Percentiles rank a stretch among this genome's conserved stretches.
These are phyloP conservation scores for Penicillium palitans DNA, from an alignment of 2,329 filamentous ascomycete genomes.

Conservation along the genomic window DNA sequence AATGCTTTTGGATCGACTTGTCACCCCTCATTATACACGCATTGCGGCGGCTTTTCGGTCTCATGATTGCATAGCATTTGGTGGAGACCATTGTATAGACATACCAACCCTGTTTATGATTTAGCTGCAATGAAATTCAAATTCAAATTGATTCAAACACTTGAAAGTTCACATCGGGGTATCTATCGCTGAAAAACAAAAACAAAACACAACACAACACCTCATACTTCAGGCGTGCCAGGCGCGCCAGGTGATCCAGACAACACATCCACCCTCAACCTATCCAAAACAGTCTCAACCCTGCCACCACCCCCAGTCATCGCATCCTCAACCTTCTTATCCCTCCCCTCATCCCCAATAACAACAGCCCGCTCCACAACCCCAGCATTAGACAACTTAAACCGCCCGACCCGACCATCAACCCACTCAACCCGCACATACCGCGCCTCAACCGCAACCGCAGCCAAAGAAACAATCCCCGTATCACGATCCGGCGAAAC, in stretches of 20 bases:
- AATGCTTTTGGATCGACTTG: conserved; percentile 12
- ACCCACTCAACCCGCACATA: conserved; percentile 48
- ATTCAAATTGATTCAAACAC: neutral
- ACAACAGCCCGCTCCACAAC: conserved; percentile 45
- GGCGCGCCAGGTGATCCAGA: neutral
- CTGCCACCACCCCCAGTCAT: conserved; percentile 38
- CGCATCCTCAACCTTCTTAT: conserved; percentile 38
- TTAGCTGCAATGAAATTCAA: neutral
- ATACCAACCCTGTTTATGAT: neutral
- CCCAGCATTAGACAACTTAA: conserved; percentile 45
- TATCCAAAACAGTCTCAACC: conserved; percentile 37
- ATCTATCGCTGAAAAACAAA: conserved; percentile 8
- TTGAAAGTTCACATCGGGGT: conserved; percentile 12
- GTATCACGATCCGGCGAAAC: conserved; percentile 26
- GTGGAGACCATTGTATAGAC: conserved; percentile 32
- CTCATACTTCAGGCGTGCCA: too few relatives aligned
- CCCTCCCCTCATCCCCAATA: conserved; percentile 42
- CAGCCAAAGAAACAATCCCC: conserved; percentile 38
- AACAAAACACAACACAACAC: neutral
- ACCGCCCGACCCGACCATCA: conserved; percentile 46
- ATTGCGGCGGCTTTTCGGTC: conserved; percentile 24
- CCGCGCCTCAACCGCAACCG: conserved; percentile 41
- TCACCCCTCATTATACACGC: conserved; percentile 19
- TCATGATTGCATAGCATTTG: conserved; percentile 31
- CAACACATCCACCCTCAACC: conserved; percentile 25